Base-by-base conservation (phyloP, 352 stramenopile genomes). In the Globisporangium nunn region DNA sequence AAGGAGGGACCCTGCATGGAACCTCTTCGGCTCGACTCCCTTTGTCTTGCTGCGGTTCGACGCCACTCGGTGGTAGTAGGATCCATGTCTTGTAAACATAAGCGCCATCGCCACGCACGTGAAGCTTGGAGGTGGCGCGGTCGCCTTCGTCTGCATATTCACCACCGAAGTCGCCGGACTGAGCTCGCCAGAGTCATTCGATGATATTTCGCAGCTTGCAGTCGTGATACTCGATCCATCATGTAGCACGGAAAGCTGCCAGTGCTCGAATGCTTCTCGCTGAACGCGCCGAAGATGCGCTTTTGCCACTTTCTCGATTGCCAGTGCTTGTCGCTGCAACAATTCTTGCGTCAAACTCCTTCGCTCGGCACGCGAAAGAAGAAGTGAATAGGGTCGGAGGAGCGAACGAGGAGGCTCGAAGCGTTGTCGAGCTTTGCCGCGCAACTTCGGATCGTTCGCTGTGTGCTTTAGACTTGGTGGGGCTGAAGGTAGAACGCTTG, bases 71-170 rank as follows among this genome's bases (percentile, higher is more conserved):
- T 59, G 65, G 7, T 52, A 58, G 44, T 71, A 68, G 37, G 50
- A 40, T 14, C 58, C 58, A 14, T 64, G 65, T 3, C 43, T 55
- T 11, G 43, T 58, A 48, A 74, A 58, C 57, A 75, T 64, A 29
- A 83, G 49, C 43, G 71, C 54, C 69, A 81, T 77, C 14, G 74
- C 71, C 4, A 64, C 64, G 30, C 67, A 77, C 5, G 69, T 61
- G 48, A 84, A 84, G 53, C 64, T 84, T 0, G 63, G 43, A 12
- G 29, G 28, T 11, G n/a, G 11, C 4, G 35, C 31, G 17, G 50
- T 15, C 29, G 48, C 5, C 3, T 39, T 29, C 11, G 31, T 11
- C 50, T 17, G 37, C 10, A 33, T 18, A 48, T 30, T 31, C 43
- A 11, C 43, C 43, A 17, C 7, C 3, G 43, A 10, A 17, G 17